Evolutionary conservation across 1,284 basidiomycete species (phyloP), one percentile per base, ranked within the genome.

Genomic region (Cystobasidium sp.): DNA sequence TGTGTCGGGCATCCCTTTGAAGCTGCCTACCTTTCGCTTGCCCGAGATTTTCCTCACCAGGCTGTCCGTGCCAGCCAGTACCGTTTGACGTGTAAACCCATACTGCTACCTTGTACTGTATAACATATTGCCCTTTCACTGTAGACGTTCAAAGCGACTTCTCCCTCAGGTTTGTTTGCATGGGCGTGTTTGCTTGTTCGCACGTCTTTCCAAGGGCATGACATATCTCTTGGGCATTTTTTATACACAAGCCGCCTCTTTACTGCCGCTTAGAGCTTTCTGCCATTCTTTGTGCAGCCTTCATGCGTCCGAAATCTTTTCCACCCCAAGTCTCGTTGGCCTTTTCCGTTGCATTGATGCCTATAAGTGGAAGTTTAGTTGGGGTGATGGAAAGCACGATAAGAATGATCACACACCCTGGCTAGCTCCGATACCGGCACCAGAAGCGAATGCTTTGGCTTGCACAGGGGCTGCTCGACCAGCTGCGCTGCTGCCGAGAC

Each of bases 391-490:
- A 43, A n/a, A 22, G 6, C 18, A 24, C 3, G n/a, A 31, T 22
- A 18, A 44, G 8, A 41, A 22, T 16, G 20, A 7, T 10, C 31
- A 72, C 70, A 6, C 10, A 71, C 74, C 74, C 51, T 51, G 49
- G 51, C 63, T 66, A 16, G 74, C 74, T 6, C 75, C 75, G 20
- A 75, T 74, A 24, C 75, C 75, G n/a, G 72, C 75, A 20, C 75
- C 75, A 6, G 58, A 41, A 18, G 55, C 75, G 65, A 68, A 74
- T 1, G 51, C 46, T 43, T 72, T 68, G 9, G 71, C 75, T 49
- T 68, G 61, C 3, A 76, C 61, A n/a, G 69, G 73, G 46, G 67
- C 75, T 5, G 51, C 71, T 47, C 71, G 31, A 24, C 75, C 75
- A 6, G 41, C 49, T 39, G 51, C 37, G 44, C 56, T n/a, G 20